Evolutionary conservation across 129 eudicot species (phyloP).

Genomic region (Calendula officinalis): DNA sequence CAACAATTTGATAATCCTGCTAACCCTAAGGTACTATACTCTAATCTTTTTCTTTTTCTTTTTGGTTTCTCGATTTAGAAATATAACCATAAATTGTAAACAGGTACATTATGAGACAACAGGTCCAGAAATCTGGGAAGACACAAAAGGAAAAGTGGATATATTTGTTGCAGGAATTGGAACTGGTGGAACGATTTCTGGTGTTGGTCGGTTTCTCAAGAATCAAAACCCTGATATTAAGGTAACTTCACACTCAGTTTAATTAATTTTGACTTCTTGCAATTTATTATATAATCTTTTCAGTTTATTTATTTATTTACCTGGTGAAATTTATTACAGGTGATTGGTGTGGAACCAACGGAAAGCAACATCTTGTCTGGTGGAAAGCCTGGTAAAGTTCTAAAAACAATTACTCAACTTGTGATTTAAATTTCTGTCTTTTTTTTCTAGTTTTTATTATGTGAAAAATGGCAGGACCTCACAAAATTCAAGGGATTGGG

Average conservation of each 20-base stretch:
- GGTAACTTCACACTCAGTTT: constrained; percentile 38
- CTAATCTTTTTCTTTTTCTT: not conserved
- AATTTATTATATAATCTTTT: not conserved
- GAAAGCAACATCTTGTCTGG: constrained; percentile 96
- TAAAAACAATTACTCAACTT: constrained; percentile 2
- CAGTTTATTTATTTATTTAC: not conserved
- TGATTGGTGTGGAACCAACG: constrained; percentile 90
- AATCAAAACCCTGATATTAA: constrained; percentile 61
- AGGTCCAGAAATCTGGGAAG: constrained; percentile 99
- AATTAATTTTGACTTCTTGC: not conserved
- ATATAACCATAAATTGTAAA: constrained; percentile 12
- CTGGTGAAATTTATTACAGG: constrained; percentile 40
- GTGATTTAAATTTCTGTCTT: constrained; percentile 19
- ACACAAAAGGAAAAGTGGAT: constrained; percentile 92
- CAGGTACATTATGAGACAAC: constrained; percentile 98
- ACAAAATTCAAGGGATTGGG: constrained; percentile 99
- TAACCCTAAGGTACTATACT: constrained; percentile 77
- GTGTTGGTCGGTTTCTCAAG: constrained; percentile 84
- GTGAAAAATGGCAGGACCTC: constrained; percentile 94
- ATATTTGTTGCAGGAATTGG: constrained; percentile 98
- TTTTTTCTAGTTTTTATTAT: constrained; percentile 43
- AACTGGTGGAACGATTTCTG: constrained; percentile 96
- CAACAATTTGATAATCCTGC: constrained; percentile 99
- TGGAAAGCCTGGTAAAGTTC: constrained; percentile 90
- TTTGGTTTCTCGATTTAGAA: not conserved